A percentile compares a stretch with the other conserved stretches of the same genome.
phyloP scores from a whole-genome alignment of 2,329 filamentous ascomycete genomes.

The Sarocladium brachiariae region DNA sequence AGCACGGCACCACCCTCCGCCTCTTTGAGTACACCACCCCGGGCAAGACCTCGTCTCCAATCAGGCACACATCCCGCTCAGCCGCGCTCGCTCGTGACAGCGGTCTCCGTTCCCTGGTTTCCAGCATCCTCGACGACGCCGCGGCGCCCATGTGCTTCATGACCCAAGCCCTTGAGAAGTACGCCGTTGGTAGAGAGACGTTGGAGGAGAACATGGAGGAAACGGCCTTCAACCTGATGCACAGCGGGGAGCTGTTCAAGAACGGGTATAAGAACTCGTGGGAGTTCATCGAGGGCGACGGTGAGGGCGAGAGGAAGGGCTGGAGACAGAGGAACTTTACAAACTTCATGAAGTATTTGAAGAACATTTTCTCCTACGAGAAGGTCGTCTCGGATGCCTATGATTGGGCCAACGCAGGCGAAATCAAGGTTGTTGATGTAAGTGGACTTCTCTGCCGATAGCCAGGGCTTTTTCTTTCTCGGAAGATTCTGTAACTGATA shows the following conservation, averaged over 20 bases:
- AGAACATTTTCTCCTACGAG: slow-evolving; percentile 32
- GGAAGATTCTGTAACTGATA: background rate
- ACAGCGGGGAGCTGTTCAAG: slow-evolving; percentile 21
- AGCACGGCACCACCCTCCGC: slow-evolving; percentile 31
- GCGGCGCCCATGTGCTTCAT: slow-evolving; percentile 29
- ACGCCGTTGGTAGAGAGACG: slow-evolving; percentile 22
- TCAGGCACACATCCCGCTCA: slow-evolving; percentile 31
- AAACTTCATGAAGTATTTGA: slow-evolving; percentile 32
- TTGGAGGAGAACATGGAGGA: slow-evolving; percentile 27
- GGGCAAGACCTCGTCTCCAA: slow-evolving; percentile 16
- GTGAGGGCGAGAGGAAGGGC: slow-evolving; percentile 29
- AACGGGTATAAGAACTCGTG: slow-evolving; percentile 26
- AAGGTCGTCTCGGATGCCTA: slow-evolving; percentile 24
- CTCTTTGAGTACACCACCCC: slow-evolving; percentile 23
- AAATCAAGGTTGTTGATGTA: slow-evolving; percentile 33
- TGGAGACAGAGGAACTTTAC: slow-evolving; percentile 33
- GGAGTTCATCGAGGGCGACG: slow-evolving; percentile 34
- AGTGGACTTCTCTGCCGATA: too few relatives aligned
- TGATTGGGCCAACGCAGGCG: slow-evolving; percentile 30
- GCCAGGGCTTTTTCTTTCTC: background rate
- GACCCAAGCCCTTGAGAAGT: slow-evolving; percentile 25
- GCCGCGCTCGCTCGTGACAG: slow-evolving; percentile 27
- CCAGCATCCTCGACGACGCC: slow-evolving; percentile 29
- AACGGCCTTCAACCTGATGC: slow-evolving; percentile 30
- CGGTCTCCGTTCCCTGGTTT: slow-evolving; percentile 28